Conservation (phyloP, 192 early-diverging fungal genomes). For the Coemansia reversa region DNA sequence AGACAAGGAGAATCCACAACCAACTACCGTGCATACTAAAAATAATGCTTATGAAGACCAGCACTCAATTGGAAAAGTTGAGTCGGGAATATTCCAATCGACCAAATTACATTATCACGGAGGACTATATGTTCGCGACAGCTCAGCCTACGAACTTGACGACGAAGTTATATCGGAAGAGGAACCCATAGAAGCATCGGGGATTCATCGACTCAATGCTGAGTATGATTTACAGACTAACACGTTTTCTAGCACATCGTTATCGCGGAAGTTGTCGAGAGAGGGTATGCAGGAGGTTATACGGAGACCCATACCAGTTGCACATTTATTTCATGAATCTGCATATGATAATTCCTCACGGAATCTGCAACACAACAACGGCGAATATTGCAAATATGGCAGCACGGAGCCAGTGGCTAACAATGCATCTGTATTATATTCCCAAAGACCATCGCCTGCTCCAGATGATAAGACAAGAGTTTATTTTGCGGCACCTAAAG, state of each 20-base stretch:
- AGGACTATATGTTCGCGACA: neutral
- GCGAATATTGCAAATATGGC: too few relatives aligned
- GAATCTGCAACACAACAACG: too few relatives aligned
- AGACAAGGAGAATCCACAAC: neutral
- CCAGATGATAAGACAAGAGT: neutral
- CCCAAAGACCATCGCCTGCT: neutral
- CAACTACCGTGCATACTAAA: neutral
- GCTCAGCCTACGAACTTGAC: neutral
- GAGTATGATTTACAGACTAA: neutral
- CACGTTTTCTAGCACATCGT: neutral
- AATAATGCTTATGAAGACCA: neutral
- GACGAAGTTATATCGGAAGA: slow-evolving; percentile 17
- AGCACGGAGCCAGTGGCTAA: too few relatives aligned
- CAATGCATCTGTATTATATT: too few relatives aligned
- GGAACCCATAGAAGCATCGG: slow-evolving; percentile 11
- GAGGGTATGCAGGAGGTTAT: too few relatives aligned
- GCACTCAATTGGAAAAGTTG: neutral
- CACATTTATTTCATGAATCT: too few relatives aligned
- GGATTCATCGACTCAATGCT: neutral
- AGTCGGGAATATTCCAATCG: too few relatives aligned
- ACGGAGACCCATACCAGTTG: too few relatives aligned
- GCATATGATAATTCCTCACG: too few relatives aligned
- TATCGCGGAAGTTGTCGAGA: neutral
- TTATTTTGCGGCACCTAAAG: neutral
- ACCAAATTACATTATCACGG: neutral